These are phyloP conservation scores for Camellia granthamiana DNA, from an alignment of 148 eudicot genomes.

Conservation along the genomic window DNA sequence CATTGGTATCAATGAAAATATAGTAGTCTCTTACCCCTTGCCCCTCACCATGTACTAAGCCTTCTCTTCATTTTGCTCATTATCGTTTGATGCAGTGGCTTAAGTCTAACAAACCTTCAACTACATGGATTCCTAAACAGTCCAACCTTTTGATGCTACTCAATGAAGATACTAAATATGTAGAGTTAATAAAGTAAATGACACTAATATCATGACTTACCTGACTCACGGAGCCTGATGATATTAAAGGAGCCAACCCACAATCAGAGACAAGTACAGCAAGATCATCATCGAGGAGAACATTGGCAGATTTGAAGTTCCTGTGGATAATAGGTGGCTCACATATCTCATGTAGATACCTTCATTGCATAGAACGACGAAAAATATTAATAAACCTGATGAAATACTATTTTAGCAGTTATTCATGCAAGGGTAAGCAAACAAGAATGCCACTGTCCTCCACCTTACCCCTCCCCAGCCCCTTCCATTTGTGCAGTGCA, in stretches of 20 bases:
- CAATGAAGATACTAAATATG: not conserved
- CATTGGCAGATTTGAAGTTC: slow-evolving; percentile 91
- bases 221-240: slow-evolving; percentile 85
- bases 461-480: not conserved
- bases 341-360: slow-evolving; percentile 90
- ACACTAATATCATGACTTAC: slow-evolving; percentile 31
- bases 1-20: not conserved
- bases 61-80: not conserved
- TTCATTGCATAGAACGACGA: slow-evolving; percentile 20
- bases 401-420: slow-evolving; percentile 1
- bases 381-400: not conserved
- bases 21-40: not conserved
- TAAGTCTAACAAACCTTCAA: not conserved
- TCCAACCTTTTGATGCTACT: not conserved
- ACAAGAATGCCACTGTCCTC: not conserved
- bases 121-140: not conserved
- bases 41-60: not conserved
- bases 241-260: slow-evolving; percentile 77
- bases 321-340: slow-evolving; percentile 91
- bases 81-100: slow-evolving; percentile 3
- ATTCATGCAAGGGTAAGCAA: not conserved
- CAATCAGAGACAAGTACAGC: slow-evolving; percentile 89
- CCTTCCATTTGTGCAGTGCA: not conserved
- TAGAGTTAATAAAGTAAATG: not conserved
- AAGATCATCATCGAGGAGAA: slow-evolving; percentile 90